Evolutionary conservation across 2,329 filamentous ascomycete genomes (phyloP).

Genomic region (Colletotrichum sp.): DNA sequence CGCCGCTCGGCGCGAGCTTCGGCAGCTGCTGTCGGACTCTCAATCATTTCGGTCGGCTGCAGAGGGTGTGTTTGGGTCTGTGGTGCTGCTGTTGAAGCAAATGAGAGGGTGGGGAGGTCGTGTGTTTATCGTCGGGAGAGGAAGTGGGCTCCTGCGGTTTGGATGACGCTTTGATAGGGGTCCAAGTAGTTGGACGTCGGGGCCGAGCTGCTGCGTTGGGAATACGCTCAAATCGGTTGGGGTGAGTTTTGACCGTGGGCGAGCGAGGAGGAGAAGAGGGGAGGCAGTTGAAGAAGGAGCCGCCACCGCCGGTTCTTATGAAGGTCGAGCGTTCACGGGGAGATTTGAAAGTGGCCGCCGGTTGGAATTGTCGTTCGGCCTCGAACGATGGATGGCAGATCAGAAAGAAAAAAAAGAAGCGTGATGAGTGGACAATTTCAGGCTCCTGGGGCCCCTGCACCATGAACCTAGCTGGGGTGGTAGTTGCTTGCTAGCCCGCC

Average conservation of each 20-base stretch:
- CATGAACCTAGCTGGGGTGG: not conserved
- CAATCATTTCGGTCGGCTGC: constrained; percentile 28
- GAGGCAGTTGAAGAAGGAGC: not conserved
- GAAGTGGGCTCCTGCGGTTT: not conserved
- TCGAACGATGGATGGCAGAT: constrained; percentile 11
- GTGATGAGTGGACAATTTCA: constrained; percentile 10
- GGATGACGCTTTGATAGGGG: not conserved
- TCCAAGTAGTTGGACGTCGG: not conserved
- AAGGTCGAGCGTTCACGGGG: not conserved
- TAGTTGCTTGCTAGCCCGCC: not conserved
- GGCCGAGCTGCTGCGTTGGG: not conserved
- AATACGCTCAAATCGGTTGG: not conserved
- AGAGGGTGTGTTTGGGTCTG: not conserved
- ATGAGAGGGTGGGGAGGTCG: not conserved
- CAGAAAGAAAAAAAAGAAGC: constrained; percentile 7
- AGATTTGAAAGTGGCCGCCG: not conserved
- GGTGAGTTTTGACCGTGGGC: not conserved
- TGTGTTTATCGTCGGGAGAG: not conserved
- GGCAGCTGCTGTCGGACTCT: constrained; percentile 34
- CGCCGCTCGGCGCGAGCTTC: constrained; percentile 53
- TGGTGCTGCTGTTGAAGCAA: constrained; percentile 9
- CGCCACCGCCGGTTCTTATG: not conserved
- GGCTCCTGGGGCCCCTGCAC: not conserved
- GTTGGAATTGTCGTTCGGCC: constrained; percentile 12
- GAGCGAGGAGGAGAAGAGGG: not conserved